Evolutionary conservation across 306 rosid genomes (phyloP).

Genomic region (Dalbergia oliveri): DNA sequence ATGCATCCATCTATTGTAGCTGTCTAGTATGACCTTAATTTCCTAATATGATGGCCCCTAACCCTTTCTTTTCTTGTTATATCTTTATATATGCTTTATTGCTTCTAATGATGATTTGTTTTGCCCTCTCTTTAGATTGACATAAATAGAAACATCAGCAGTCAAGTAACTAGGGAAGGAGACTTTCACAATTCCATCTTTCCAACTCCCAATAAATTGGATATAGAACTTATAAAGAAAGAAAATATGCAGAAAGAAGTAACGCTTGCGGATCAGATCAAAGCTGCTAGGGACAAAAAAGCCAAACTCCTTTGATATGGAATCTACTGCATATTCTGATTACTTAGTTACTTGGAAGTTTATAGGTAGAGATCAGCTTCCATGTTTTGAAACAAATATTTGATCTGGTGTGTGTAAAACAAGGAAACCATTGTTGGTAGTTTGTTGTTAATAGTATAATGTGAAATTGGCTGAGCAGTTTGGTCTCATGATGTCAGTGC

Average conservation of each 20-base stretch:
- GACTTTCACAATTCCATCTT: constrained; percentile 44
- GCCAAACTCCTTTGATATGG: constrained; percentile 47
- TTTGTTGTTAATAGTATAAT: not conserved
- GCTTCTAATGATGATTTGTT: constrained; percentile 33
- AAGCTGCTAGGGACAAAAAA: constrained; percentile 65
- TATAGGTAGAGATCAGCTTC: constrained; percentile 20
- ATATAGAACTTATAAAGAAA: constrained; percentile 73
- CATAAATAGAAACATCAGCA: constrained; percentile 45
- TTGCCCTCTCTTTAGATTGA: constrained; percentile 59
- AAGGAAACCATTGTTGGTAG: constrained; percentile 13
- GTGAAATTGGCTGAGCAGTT: not conserved
- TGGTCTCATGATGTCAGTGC: constrained; percentile 13
- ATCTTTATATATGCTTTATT: constrained; percentile 5
- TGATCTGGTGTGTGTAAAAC: constrained; percentile 25
- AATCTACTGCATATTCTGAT: constrained; percentile 43
- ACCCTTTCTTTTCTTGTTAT: not conserved
- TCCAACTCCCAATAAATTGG: constrained; percentile 62
- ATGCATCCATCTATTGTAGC: not conserved
- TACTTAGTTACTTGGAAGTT: constrained; percentile 20
- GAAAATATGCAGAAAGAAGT: constrained; percentile 60
- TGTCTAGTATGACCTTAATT: constrained; percentile 18
- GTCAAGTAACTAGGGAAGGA: constrained; percentile 48
- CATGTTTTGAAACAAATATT: constrained; percentile 40
- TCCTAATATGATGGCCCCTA: not conserved
- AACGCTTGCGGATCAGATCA: constrained; percentile 85